phyloP scores from a whole-genome alignment of 208 protist genomes.

The Wallacemonas rigidus region DNA sequence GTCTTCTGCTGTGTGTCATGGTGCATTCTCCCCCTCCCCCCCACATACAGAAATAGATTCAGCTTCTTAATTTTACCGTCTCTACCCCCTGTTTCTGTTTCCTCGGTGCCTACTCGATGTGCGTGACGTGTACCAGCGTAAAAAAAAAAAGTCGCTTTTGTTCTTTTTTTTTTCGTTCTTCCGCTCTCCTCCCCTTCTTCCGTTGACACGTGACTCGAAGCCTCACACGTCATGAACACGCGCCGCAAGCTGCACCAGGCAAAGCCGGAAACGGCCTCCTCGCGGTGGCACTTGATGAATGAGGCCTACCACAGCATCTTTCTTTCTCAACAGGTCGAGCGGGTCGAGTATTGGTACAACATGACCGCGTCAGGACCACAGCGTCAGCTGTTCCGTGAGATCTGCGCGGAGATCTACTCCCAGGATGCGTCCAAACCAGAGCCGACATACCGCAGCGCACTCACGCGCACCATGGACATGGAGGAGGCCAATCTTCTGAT shows the following conservation, averaged over 20 bases:
- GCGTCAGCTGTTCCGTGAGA: constrained; percentile 74
- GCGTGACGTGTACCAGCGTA: too few species aligned
- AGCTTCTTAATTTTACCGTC: too few species aligned
- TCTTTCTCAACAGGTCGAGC: constrained; percentile 30
- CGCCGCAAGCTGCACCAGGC: constrained; percentile 55
- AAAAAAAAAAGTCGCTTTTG: too few species aligned
- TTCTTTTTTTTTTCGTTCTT: too few species aligned
- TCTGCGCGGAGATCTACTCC: constrained; percentile 75
- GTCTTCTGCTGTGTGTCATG: too few species aligned
- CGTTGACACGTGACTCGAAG: not conserved
- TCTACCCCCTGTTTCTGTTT: too few species aligned
- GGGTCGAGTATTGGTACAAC: constrained; percentile 91
- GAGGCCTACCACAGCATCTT: constrained; percentile 79
- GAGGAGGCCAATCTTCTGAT: constrained; percentile 65
- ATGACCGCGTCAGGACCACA: constrained; percentile 66
- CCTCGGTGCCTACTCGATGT: too few species aligned
- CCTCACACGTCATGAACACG: constrained; percentile 66
- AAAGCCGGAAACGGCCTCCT: constrained; percentile 51
- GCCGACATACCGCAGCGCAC: constrained; percentile 31
- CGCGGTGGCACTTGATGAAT: constrained; percentile 83
- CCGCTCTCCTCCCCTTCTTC: too few species aligned
- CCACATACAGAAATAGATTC: too few species aligned
- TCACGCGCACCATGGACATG: constrained; percentile 35
- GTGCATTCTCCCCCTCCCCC: too few species aligned
- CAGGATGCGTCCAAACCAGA: constrained; percentile 36